Conservation (phyloP, 371 early-diverging fungal species). For the Modicella reniformis region DNA sequence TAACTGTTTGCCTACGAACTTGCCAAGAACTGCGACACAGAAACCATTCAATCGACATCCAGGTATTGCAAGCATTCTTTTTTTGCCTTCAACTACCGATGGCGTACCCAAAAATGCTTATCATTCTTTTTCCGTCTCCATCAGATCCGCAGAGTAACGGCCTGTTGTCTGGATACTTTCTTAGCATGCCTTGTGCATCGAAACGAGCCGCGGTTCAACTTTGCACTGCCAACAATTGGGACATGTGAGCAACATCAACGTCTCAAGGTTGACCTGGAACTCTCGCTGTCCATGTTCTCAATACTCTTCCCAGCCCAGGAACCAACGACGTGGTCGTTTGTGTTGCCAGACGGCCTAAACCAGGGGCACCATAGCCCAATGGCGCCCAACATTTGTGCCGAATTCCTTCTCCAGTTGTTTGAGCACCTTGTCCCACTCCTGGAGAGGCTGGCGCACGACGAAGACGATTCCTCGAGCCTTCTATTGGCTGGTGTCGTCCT, state of each 20-base stretch:
- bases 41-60: not conserved
- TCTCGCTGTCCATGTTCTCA: conserved; percentile 16
- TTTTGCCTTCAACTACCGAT: no score
- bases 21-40: not conserved
- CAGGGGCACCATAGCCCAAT: not conserved
- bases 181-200: conserved; percentile 23
- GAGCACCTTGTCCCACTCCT: conserved; percentile 29
- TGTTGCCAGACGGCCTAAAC: not conserved
- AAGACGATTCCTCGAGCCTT: not conserved
- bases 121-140: not conserved
- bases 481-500: conserved; percentile 10
- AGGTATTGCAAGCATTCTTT: no score
- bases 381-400: conserved; percentile 2
- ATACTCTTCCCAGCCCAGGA: conserved; percentile 27
- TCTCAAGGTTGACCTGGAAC: conserved; percentile 15
- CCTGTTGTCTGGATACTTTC: conserved; percentile 31
- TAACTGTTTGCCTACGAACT: conserved; percentile 2
- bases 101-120: not conserved
- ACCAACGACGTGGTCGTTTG: conserved; percentile 14
- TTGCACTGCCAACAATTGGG: not conserved
- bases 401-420: conserved; percentile 20
- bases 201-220: conserved; percentile 10
- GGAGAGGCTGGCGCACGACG: conserved; percentile 10
- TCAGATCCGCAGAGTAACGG: not conserved
- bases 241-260: not conserved